A percentile compares a stretch with the other conserved stretches of the same genome.
These are phyloP conservation scores for Calonectria pauciramosa DNA, from an alignment of 2,329 filamentous ascomycete genomes.

Conservation along the genomic window DNA sequence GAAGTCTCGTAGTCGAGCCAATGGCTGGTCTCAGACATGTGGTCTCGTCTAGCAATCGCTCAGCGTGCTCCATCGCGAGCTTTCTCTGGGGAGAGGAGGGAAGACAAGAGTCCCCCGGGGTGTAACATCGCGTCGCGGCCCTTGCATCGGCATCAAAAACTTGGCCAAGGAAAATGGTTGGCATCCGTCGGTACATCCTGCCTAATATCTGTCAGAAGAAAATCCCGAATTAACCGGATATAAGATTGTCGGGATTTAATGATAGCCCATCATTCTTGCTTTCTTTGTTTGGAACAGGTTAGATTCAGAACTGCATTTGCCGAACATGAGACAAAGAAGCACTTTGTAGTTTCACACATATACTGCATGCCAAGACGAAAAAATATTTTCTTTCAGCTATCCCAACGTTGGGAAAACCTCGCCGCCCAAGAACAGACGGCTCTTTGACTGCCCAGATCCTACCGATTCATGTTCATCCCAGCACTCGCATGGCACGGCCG, in stretches of 20 bases:
- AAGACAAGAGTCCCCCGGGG: background rate
- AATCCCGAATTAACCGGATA: background rate
- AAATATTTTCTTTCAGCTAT: background rate
- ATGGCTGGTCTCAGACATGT: background rate
- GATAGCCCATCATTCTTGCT: background rate
- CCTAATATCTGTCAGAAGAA: background rate
- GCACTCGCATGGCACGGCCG: too few species aligned
- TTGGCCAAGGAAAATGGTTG: background rate
- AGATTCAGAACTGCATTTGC: background rate
- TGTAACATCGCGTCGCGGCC: background rate
- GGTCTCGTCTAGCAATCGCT: background rate
- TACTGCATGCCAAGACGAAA: background rate
- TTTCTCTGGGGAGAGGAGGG: background rate
- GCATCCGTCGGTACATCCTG: background rate
- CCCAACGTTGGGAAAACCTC: background rate
- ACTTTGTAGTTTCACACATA: background rate
- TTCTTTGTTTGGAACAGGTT: background rate
- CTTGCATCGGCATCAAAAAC: background rate
- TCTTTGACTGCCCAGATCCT: background rate
- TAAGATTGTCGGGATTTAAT: background rate
- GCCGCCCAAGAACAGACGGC: background rate
- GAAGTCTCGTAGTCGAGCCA: background rate
- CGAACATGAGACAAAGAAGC: background rate
- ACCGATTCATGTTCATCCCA: background rate
- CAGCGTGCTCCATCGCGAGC: background rate